Conservation (phyloP, 495 filamentous ascomycete species). For the Apiosordaria backusii region DNA sequence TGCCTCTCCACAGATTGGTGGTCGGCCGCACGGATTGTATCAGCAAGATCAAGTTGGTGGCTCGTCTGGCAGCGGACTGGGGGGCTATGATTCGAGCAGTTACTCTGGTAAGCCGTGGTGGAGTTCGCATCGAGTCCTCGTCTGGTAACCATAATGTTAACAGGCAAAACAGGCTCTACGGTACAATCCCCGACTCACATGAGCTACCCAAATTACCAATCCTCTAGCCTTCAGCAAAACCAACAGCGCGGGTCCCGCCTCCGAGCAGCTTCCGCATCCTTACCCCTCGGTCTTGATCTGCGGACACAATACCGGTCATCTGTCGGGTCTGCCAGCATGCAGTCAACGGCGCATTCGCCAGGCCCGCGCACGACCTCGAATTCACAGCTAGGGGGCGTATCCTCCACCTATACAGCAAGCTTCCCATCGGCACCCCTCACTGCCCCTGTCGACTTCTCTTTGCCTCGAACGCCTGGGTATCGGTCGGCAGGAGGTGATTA, state of each 20-base stretch:
- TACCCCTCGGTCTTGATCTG: conserved; percentile 45
- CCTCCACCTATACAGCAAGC: conserved; percentile 46
- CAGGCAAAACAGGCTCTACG: conserved; percentile 36
- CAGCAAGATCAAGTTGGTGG: conserved; percentile 30
- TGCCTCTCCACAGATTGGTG: conserved; percentile 43
- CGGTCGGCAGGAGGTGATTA: conserved; percentile 45
- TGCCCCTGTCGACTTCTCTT: conserved; percentile 51
- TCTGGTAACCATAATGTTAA: neutral
- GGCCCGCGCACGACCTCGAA: conserved; percentile 36
- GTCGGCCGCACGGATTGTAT: conserved; percentile 39
- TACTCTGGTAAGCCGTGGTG: conserved; percentile 48
- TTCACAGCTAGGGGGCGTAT: conserved; percentile 38
- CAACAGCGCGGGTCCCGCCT: conserved; percentile 45
- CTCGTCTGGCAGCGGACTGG: conserved; percentile 25
- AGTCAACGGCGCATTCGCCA: conserved; percentile 40
- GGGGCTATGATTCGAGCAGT: conserved; percentile 48
- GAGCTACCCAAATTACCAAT: conserved; percentile 40
- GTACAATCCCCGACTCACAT: conserved; percentile 48
- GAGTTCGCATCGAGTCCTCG: neutral
- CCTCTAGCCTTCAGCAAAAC: conserved; percentile 39
- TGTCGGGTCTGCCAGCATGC: conserved; percentile 38
- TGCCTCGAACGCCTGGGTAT: conserved; percentile 45
- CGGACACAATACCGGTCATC: conserved; percentile 49
- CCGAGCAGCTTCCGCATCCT: conserved; percentile 44
- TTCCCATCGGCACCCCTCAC: conserved; percentile 53